phyloP scores from a whole-genome alignment of 2,329 filamentous ascomycete species.

The Monosporascus sp. region DNA sequence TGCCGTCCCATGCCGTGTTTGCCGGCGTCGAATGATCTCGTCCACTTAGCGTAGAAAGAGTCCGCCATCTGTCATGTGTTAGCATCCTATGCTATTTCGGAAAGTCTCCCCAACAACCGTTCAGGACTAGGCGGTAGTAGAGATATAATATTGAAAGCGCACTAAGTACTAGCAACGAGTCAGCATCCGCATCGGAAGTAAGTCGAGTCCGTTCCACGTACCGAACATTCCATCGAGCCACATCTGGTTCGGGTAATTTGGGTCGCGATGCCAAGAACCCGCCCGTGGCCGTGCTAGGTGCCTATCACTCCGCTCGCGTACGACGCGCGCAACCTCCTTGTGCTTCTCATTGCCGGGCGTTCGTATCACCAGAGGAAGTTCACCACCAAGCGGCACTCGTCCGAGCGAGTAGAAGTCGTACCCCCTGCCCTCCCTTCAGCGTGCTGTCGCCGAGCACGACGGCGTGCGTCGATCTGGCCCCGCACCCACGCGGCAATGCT shows the following conservation, averaged over 20 bases:
- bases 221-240: slow-evolving; percentile 36
- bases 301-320: slow-evolving; percentile 37
- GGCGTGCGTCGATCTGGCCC: slow-evolving; percentile 32
- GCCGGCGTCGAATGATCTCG: slow-evolving; percentile 23
- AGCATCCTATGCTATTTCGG: too few relatives aligned
- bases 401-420: slow-evolving; percentile 40
- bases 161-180: too few relatives aligned
- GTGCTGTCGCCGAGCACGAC: slow-evolving; percentile 39
- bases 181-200: too few relatives aligned
- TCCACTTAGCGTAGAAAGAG: slow-evolving; percentile 32
- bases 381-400: slow-evolving; percentile 44
- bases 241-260: slow-evolving; percentile 25
- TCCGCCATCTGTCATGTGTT: slow-evolving; percentile 29
- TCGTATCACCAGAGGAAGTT: slow-evolving; percentile 42
- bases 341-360: slow-evolving; percentile 37
- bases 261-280: slow-evolving; percentile 49
- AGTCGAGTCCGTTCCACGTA: too few relatives aligned
- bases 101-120: slow-evolving; percentile 32
- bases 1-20: slow-evolving; percentile 35
- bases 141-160: too few relatives aligned
- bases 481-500: slow-evolving; percentile 36
- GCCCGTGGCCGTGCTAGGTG: slow-evolving; percentile 42
- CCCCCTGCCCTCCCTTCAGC: slow-evolving; percentile 37
- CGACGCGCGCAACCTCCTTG: slow-evolving; percentile 36
- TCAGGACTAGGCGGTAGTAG: too few relatives aligned